Percentiles rank a stretch among this genome's conserved stretches.
These are phyloP conservation scores for Schizothecium vesticola DNA, from an alignment of 495 filamentous ascomycete species.

Conservation along the genomic window DNA sequence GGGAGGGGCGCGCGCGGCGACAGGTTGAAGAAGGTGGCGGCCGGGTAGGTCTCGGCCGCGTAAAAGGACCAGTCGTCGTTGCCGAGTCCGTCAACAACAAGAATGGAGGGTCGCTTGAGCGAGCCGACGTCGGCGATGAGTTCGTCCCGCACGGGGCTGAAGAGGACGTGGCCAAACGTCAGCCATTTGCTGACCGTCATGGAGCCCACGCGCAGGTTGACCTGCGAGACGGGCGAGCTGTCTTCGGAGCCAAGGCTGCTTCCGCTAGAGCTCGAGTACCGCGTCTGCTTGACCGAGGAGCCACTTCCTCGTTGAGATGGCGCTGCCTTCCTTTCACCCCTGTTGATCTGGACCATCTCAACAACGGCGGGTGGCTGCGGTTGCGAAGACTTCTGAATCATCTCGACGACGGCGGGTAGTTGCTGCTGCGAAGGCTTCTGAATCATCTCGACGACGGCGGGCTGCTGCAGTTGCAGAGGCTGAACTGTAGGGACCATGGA, in stretches of 20 bases:
- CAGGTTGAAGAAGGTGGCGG: slow-evolving; percentile 79
- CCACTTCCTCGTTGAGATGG: slow-evolving; percentile 22
- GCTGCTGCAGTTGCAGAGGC: not conserved
- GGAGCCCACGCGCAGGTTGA: slow-evolving; percentile 75
- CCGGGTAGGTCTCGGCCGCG: slow-evolving; percentile 84
- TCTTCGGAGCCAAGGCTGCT: slow-evolving; percentile 43
- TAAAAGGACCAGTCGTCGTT: slow-evolving; percentile 97
- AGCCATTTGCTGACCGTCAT: slow-evolving; percentile 73
- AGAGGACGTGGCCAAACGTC: slow-evolving; percentile 89
- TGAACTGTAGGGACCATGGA: slow-evolving; percentile 14
- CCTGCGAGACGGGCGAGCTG: slow-evolving; percentile 61
- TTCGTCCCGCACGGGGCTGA: slow-evolving; percentile 83
- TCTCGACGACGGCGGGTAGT: not conserved
- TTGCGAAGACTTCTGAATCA: not conserved
- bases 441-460: not conserved
- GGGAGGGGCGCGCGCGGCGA: slow-evolving; percentile 47
- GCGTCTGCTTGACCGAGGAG: slow-evolving; percentile 32
- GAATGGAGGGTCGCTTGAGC: slow-evolving; percentile 57
- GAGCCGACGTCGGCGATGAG: slow-evolving; percentile 47
- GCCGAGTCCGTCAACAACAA: slow-evolving; percentile 84
- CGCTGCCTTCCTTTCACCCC: slow-evolving; percentile 24
- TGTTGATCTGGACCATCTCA: slow-evolving; percentile 17
- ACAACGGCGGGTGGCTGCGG: not conserved
- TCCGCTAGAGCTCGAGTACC: slow-evolving; percentile 44
- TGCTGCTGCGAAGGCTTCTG: not conserved